These are phyloP conservation scores for Cryphonectria radicalis DNA, from an alignment of 2,329 filamentous ascomycete species.

Conservation along the genomic window DNA sequence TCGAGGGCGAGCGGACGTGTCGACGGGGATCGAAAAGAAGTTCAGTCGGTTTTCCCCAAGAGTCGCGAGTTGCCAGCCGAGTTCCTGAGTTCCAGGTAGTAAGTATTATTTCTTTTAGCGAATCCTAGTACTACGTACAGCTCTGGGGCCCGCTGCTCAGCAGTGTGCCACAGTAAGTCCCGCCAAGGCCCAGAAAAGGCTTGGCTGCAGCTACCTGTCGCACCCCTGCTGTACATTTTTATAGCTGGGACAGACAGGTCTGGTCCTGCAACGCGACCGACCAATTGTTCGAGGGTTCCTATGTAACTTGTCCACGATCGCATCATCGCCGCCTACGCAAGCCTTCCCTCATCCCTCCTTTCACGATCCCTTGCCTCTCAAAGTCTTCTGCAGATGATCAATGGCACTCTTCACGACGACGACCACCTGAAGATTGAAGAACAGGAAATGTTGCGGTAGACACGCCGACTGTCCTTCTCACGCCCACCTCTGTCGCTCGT, in stretches of 20 bases:
- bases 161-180: not conserved
- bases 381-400: not conserved
- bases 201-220: constrained; percentile 6
- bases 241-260: constrained; percentile 1
- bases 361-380: constrained; percentile 15
- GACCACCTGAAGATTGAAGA: constrained; percentile 9
- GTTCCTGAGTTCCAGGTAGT: not conserved
- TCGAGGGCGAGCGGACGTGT: not conserved
- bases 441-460: constrained; percentile 30
- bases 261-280: not conserved
- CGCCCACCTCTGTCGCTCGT: constrained; percentile 29
- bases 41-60: not conserved
- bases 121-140: not conserved
- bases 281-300: constrained; percentile 4
- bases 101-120: not conserved
- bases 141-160: not conserved
- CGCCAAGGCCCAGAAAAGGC: constrained; percentile 1
- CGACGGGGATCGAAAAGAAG: not conserved
- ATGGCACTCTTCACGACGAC: constrained; percentile 14
- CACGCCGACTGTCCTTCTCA: constrained; percentile 15
- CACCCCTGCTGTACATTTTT: constrained; percentile 16
- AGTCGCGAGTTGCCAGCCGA: constrained; percentile 14
- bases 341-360: not conserved
- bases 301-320: constrained; percentile 19
- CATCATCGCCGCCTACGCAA: constrained; percentile 24